Evolutionary conservation across 2,329 filamentous ascomycete species (phyloP), one percentile per base, ranked within the genome.

Genomic region (Hypoxylon rubiginosum): DNA sequence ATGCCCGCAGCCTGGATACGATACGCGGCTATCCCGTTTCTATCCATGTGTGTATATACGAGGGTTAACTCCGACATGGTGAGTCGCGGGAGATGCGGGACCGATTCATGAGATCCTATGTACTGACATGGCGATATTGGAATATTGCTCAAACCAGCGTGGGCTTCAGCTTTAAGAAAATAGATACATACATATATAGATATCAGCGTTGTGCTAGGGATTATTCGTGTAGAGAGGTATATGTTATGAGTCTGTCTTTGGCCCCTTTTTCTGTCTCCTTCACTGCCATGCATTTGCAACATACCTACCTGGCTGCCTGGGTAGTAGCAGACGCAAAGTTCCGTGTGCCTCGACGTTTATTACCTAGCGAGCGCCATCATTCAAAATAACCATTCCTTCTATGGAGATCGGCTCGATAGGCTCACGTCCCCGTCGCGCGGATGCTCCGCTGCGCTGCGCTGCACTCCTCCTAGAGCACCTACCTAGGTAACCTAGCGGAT

Each of bases 111-210:
- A 13, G 39, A 43, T 43, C 39, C 39, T 43, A 43, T 19, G 39
- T 19, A 43, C 39, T 19, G 39, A n/a, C 41, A 48, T 54, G 13
- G 36, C 34, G 51, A 56, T 43, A 17, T 48, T n/a, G 2, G 9
- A 36, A 46, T 41, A 36, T 24, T 57, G 9, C 36, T 39, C 28
- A 21, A 34, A 32, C 50, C 54, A 60, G 43, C 39, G 32, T 51
- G 62, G 61, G 55, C 53, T 59, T 54, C 58, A 41, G 51, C 34
- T 56, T 45, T 46, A 19, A 34, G 30, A 45, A 32, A 9, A 30
- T 26, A 54, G 51, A 46, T 24, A 58, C 61, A 11, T 62, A 58
- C 6, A n/a, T 28, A 56, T 6, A 4, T 28, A 5, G 57, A 48
- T 57, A 64, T 64, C 53, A 28, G 32, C 39, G 34, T 17, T 43